Evolutionary conservation across 129 eudicot genomes (phyloP).

Genomic region (Centrapalus pauciflorus): DNA sequence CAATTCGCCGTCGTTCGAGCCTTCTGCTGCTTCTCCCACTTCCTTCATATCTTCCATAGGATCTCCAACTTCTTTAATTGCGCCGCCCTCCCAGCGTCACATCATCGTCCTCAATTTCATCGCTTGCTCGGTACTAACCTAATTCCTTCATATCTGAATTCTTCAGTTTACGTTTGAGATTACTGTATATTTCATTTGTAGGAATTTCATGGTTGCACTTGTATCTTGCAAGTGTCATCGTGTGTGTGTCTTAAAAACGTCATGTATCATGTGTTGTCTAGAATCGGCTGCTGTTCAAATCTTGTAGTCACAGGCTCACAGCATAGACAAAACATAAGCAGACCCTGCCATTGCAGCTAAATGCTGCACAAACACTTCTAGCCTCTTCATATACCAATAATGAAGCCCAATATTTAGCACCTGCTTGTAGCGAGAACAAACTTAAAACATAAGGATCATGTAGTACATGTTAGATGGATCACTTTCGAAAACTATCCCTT

Average conservation of each 20-base stretch:
- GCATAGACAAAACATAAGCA: no score
- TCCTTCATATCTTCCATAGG: conserved; percentile 50
- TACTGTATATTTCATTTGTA: neutral
- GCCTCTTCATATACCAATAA: no score
- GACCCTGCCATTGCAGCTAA: no score
- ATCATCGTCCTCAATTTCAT: conserved; percentile 54
- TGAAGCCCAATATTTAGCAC: no score
- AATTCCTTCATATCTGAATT: neutral
- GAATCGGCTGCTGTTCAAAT: no score
- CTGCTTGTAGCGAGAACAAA: no score
- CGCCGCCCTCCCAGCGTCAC: conserved; percentile 62
- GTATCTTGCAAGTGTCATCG: neutral
- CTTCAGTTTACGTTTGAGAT: neutral
- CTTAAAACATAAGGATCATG: no score
- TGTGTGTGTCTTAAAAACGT: neutral
- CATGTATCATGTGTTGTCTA: neutral
- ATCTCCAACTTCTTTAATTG: conserved; percentile 29
- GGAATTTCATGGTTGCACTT: neutral
- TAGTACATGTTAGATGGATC: no score
- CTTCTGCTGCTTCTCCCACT: conserved; percentile 39
- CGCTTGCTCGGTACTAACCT: conserved; percentile 67
- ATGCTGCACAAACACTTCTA: no score
- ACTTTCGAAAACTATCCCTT: no score
- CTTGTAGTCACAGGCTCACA: no score
- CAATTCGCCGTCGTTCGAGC: conserved; percentile 28